Evolutionary conservation across 2,329 filamentous ascomycete species (phyloP).

Genomic region (Penicillium sp.): DNA sequence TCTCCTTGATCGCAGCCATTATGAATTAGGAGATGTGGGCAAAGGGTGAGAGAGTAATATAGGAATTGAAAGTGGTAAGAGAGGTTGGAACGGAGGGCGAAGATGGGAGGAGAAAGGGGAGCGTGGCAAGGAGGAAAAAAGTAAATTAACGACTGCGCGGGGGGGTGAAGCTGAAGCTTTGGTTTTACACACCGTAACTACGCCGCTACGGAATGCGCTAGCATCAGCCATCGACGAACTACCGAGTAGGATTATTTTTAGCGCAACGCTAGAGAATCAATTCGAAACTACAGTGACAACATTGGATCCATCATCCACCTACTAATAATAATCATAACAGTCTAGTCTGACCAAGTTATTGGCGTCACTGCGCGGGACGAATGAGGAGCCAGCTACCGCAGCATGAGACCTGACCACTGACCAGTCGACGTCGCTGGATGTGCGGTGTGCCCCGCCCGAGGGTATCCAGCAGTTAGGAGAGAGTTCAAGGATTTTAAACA

Average conservation of each 20-base stretch:
- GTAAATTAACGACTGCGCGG: conserved; percentile 27
- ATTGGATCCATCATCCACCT: background rate
- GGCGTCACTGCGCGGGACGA: conserved; percentile 7
- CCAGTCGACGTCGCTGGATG: conserved; percentile 14
- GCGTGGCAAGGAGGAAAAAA: conserved; percentile 6
- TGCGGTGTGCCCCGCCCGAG: conserved; percentile 16
- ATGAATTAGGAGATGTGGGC: conserved; percentile 7
- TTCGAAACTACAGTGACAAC: background rate
- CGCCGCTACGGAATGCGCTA: conserved; percentile 5
- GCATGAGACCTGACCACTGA: conserved; percentile 27
- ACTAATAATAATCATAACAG: background rate
- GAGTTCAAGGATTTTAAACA: background rate
- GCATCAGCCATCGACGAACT: background rate
- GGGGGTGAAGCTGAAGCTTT: conserved; percentile 28
- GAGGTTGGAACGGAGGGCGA: background rate
- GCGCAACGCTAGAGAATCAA: conserved; percentile 15
- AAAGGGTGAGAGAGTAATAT: background rate
- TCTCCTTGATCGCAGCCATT: conserved; percentile 48
- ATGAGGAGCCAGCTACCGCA: conserved; percentile 6
- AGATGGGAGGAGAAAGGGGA: conserved; percentile 2
- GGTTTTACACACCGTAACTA: conserved; percentile 22
- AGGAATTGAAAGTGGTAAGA: background rate
- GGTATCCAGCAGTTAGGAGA: background rate
- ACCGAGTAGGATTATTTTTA: conserved; percentile 24
- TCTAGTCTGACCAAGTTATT: background rate